These are phyloP conservation scores for Fusarium sp. DNA, from an alignment of 2,329 filamentous ascomycete species.

Conservation along the genomic window DNA sequence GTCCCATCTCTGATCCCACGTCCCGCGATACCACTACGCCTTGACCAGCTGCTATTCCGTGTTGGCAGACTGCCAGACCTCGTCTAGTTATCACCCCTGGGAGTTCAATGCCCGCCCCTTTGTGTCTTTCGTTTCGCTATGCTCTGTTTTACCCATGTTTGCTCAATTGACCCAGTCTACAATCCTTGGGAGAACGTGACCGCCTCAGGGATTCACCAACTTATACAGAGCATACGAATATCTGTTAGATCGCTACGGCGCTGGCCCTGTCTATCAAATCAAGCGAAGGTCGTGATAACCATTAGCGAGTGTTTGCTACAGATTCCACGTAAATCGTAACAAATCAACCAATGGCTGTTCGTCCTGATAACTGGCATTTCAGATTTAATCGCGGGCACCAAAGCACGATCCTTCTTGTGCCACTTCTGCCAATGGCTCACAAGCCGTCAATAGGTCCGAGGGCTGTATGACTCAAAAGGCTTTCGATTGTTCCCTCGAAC, in stretches of 20 bases:
- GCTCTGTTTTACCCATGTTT: background rate
- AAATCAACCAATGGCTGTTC: background rate
- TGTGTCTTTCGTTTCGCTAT: background rate
- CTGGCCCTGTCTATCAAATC: background rate
- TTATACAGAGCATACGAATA: background rate
- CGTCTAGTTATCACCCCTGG: slow-evolving; percentile 1
- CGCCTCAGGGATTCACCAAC: background rate
- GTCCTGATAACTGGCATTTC: background rate
- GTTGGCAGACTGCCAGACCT: slow-evolving; percentile 17
- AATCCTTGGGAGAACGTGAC: background rate
- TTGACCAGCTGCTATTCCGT: slow-evolving; percentile 14
- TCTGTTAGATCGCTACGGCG: slow-evolving; percentile 1
- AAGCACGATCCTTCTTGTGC: background rate
- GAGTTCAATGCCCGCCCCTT: background rate
- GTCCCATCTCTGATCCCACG: slow-evolving; percentile 31
- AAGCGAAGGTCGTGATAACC: background rate
- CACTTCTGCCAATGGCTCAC: slow-evolving; percentile 4
- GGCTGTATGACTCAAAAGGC: background rate
- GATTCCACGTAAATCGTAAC: background rate
- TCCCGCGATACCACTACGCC: slow-evolving; percentile 26
- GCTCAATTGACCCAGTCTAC: background rate
- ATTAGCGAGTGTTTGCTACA: background rate
- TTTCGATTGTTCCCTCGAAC: background rate
- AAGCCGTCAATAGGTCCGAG: slow-evolving; percentile 1
- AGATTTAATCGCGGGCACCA: background rate